These are phyloP conservation scores for Talaromyces sp. DNA, from an alignment of 2,329 filamentous ascomycete species.

Conservation along the genomic window DNA sequence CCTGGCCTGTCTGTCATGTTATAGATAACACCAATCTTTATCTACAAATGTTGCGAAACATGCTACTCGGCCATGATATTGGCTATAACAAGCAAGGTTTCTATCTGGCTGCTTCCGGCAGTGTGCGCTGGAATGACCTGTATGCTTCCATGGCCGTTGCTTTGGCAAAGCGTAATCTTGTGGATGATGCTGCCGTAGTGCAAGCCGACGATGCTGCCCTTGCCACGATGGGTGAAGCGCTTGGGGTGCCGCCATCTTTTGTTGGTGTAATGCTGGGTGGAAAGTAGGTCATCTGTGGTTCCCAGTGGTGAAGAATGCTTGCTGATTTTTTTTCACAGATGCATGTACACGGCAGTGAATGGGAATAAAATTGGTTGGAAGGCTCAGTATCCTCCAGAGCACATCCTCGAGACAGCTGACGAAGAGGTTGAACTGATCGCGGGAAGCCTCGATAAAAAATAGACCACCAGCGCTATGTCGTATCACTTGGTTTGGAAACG, in stretches of 20 bases:
- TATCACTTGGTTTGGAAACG: background rate
- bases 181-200: slow-evolving; percentile 34
- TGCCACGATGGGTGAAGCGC: slow-evolving; percentile 37
- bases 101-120: slow-evolving; percentile 48
- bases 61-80: slow-evolving; percentile 35
- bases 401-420: slow-evolving; percentile 44
- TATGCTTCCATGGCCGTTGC: slow-evolving; percentile 43
- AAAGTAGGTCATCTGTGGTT: slow-evolving; percentile 25
- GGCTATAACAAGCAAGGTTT: slow-evolving; percentile 43
- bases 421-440: slow-evolving; percentile 45
- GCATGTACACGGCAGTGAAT: slow-evolving; percentile 39
- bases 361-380: slow-evolving; percentile 45
- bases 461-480: background rate
- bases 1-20: slow-evolving; percentile 52
- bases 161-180: slow-evolving; percentile 35
- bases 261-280: slow-evolving; percentile 42
- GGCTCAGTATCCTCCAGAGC: slow-evolving; percentile 36
- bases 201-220: slow-evolving; percentile 32
- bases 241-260: slow-evolving; percentile 29
- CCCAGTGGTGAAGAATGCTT: background rate
- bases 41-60: slow-evolving; percentile 40
- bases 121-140: slow-evolving; percentile 47
- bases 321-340: slow-evolving; percentile 25
- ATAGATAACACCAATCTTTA: slow-evolving; percentile 46
- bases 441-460: background rate